These are phyloP conservation scores for Cladosporium sp. DNA, from an alignment of 2,329 filamentous ascomycete species.

Conservation along the genomic window DNA sequence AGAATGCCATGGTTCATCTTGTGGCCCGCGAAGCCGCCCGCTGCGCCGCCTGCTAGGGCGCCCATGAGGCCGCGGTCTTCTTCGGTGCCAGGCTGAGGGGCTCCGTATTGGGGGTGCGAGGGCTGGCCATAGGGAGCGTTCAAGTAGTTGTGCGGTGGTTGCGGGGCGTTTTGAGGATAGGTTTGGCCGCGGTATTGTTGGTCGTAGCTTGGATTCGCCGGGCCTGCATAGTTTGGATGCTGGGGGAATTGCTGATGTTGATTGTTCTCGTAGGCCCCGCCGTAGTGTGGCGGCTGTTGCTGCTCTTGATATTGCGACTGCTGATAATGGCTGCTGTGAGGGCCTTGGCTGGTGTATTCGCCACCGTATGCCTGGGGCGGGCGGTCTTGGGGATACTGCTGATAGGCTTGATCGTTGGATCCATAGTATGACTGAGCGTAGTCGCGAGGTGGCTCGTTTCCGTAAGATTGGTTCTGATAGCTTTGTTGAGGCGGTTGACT, in stretches of 20 bases:
- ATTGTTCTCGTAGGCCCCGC: conserved; percentile 18
- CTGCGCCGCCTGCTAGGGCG: conserved; percentile 50
- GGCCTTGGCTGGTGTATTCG: conserved; percentile 3
- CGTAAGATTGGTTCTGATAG: conserved; percentile 16
- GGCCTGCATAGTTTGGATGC: conserved; percentile 1
- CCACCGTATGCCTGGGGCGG: conserved; percentile 12
- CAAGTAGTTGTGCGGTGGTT: conserved; percentile 12
- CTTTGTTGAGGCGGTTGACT: conserved; percentile 7
- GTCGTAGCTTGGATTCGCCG: conserved; percentile 5
- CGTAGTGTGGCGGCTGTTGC: conserved; percentile 16
- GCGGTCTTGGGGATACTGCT: conserved; percentile 21
- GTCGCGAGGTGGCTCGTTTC: conserved; percentile 11
- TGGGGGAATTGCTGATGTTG: conserved; percentile 8
- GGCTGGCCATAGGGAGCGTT: conserved; percentile 12
- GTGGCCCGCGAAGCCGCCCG: conserved; percentile 51
- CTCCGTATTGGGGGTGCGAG: conserved; percentile 14
- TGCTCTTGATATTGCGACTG: conserved; percentile 6
- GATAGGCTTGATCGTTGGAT: conserved; percentile 24
- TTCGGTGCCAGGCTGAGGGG: conserved; percentile 25
- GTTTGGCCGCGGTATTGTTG: background rate
- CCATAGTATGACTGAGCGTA: conserved; percentile 26
- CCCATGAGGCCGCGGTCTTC: conserved; percentile 50
- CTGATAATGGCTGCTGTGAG: background rate
- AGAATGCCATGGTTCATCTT: conserved; percentile 53
- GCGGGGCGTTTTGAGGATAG: conserved; percentile 15